Conservation (phyloP, 148 eudicot species). For the Rhododendron ferrugineum region DNA sequence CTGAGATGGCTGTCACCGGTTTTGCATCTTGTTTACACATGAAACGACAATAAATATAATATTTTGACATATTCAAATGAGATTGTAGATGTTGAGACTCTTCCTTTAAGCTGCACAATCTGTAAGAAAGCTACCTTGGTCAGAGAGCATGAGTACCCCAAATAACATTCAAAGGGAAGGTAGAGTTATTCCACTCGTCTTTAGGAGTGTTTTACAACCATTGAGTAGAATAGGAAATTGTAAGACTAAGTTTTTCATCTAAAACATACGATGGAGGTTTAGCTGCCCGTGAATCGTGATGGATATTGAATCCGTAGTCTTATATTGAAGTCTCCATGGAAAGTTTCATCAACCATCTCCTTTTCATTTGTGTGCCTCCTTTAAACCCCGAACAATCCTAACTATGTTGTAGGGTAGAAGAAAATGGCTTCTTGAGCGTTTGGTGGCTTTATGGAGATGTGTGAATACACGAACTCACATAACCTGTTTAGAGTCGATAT, state of each 20-base stretch:
- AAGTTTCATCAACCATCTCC: too few relatives aligned
- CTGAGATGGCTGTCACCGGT: neutral
- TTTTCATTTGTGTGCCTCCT: too few relatives aligned
- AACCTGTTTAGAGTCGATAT: too few relatives aligned
- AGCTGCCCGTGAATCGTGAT: neutral
- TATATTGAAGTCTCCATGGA: too few relatives aligned
- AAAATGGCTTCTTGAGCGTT: too few relatives aligned
- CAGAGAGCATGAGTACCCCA: neutral
- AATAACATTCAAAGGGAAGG: neutral
- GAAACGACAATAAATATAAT: neutral
- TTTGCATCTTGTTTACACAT: neutral
- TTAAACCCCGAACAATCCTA: too few relatives aligned
- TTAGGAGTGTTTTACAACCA: neutral
- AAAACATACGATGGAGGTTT: neutral
- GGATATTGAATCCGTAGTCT: neutral
- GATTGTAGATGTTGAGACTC: neutral
- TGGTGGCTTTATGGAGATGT: too few relatives aligned
- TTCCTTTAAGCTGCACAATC: neutral
- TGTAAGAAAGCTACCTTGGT: neutral
- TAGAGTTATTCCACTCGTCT: neutral
- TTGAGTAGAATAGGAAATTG: too few relatives aligned
- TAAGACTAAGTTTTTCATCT: neutral
- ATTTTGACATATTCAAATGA: neutral
- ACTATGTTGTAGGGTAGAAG: too few relatives aligned
- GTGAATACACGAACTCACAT: too few relatives aligned